Conservation (phyloP, 1,139 yeast genomes). For the Geotrichum australiense region DNA sequence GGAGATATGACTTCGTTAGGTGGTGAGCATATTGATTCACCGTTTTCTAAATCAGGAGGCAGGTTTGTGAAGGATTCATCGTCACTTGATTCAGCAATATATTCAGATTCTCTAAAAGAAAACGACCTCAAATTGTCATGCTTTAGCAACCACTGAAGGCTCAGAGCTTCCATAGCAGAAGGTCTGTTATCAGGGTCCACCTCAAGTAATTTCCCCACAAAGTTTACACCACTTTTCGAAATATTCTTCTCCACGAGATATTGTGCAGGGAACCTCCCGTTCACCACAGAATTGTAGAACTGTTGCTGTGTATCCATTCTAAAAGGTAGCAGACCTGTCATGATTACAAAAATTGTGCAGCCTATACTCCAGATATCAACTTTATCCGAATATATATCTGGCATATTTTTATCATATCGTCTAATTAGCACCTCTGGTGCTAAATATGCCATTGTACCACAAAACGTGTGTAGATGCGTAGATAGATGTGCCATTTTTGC, state of each 20-base stretch:
- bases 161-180: slow-evolving; percentile 64
- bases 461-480: slow-evolving; percentile 77
- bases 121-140: too few relatives aligned
- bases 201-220: slow-evolving; percentile 59
- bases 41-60: too few relatives aligned
- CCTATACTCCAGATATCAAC: slow-evolving; percentile 98
- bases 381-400: slow-evolving; percentile 54
- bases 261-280: too few relatives aligned
- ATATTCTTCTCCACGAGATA: too few relatives aligned
- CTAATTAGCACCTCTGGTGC: slow-evolving; percentile 85
- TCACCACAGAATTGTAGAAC: slow-evolving; percentile 64
- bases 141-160: slow-evolving; percentile 63
- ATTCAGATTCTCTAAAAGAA: too few relatives aligned
- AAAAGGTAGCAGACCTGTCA: slow-evolving; percentile 90
- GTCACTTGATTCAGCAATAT: too few relatives aligned
- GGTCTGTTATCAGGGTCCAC: slow-evolving; percentile 67
- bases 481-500: slow-evolving; percentile 71
- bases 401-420: slow-evolving; percentile 16
- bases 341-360: slow-evolving; percentile 79
- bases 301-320: slow-evolving; percentile 88
- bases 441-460: slow-evolving; percentile 85
- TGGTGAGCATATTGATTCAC: too few relatives aligned
- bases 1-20: too few relatives aligned
- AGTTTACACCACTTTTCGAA: slow-evolving; percentile 42
- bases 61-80: too few relatives aligned